Base-by-base conservation (phyloP, 2,329 filamentous ascomycete species). In the Pseudocercospora vitis region DNA sequence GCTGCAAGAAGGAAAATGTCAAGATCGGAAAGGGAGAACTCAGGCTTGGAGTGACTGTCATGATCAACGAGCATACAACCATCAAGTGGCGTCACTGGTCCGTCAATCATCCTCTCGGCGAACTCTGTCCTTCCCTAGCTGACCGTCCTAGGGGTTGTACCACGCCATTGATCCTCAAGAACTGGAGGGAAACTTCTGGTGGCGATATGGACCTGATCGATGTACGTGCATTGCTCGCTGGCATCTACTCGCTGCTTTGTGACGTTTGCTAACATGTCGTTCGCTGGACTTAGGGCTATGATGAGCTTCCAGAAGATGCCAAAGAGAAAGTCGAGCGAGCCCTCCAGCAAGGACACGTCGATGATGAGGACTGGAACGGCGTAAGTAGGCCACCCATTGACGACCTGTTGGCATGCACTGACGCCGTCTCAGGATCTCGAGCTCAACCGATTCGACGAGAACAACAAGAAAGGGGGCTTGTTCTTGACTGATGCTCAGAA, bases 31-130 rank as follows among this genome's bases (percentile, higher is more conserved):
- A 95, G 74, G 89, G 86, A 52, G 83, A 89, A 60, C 74, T 96
- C 2, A 87, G 92, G 51, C 81, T 91, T 49, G 92, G 88, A 35
- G 80, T 79, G 18, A 89, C 86, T 78, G 81, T 95, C 58, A 81
- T 80, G 7, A 80, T 86, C 60, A 48, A 74, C 0, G 75, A 76
- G 1, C 79, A 85, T 65, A 81, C 82, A 35, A 80, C 79, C 65
- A 95, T 84, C 83, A 71, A 76, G 53, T 97, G 87, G 85, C 87
- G 86, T 68, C 92, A 97, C 70, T 96, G 92, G 92, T 95, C 78
- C 67, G 80, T 64, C 4, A 35, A 9, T n/a, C n/a, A n/a, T n/a
- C 12, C 12, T 7, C 24, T 3, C 6, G 2, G 9, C 14, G 14
- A 28, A 45, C 7, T 5, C n/a, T 2, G 7, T 4, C 2, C 18